A percentile compares a stretch with the other conserved stretches of the same genome.
Evolutionary conservation across 1,284 basidiomycete genomes (phyloP).

Genomic region (Irpex sp.): DNA sequence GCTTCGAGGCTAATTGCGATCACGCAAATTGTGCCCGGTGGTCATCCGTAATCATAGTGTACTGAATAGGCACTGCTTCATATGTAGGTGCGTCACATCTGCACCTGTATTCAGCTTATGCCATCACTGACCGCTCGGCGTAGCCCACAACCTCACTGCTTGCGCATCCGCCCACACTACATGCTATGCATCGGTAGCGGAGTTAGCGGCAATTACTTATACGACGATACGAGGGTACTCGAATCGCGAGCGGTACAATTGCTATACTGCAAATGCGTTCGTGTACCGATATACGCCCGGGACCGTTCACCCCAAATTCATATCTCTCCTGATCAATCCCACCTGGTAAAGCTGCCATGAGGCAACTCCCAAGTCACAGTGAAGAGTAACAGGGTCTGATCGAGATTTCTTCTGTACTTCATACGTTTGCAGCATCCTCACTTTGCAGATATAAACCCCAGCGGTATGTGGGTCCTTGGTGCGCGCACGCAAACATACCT

Average conservation of each 20-base stretch:
- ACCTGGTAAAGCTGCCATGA: background rate
- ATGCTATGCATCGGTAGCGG: background rate
- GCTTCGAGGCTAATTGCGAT: background rate
- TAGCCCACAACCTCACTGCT: background rate
- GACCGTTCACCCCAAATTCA: background rate
- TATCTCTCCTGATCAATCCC: background rate
- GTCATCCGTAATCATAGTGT: background rate
- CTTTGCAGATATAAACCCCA: background rate
- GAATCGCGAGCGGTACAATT: too few relatives aligned
- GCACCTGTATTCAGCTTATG: background rate
- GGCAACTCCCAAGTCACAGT: background rate
- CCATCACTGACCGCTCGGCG: background rate
- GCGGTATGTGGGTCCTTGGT: background rate
- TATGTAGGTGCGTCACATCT: background rate
- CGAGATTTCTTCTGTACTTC: background rate
- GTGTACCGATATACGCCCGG: background rate
- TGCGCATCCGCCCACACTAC: background rate
- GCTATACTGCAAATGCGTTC: background rate
- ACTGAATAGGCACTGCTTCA: background rate
- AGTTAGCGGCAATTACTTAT: background rate
- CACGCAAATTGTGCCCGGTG: background rate
- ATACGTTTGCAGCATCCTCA: background rate
- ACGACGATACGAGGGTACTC: background rate
- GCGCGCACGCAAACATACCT: background rate
- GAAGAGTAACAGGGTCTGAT: background rate